These are phyloP conservation scores for Phytophthora idaei DNA, from an alignment of 352 stramenopile species.

Conservation along the genomic window DNA sequence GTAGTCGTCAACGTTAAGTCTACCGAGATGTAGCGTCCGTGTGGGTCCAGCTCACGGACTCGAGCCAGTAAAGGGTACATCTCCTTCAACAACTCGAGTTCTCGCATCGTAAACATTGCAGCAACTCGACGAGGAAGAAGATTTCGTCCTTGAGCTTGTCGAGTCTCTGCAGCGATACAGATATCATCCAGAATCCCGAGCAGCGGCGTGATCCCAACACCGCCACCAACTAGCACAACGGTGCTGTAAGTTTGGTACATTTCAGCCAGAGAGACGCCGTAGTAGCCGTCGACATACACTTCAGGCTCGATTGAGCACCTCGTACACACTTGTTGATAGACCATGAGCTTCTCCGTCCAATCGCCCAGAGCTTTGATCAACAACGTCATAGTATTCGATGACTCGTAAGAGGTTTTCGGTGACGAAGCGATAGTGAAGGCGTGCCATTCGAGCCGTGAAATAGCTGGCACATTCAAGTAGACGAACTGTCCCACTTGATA, in stretches of 20 bases:
- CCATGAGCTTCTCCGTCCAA: constrained; percentile 51
- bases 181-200: constrained; percentile 58
- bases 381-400: constrained; percentile 40
- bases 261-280: constrained; percentile 42
- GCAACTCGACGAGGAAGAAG: constrained; percentile 27
- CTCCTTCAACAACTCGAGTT: constrained; percentile 46
- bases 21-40: constrained; percentile 19
- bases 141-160: constrained; percentile 11
- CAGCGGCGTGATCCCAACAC: constrained; percentile 53
- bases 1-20: constrained; percentile 34
- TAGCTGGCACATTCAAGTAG: constrained; percentile 48
- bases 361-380: constrained; percentile 50
- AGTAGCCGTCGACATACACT: constrained; percentile 62
- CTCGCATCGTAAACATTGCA: constrained; percentile 50
- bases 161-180: constrained; percentile 12
- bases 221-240: constrained; percentile 46
- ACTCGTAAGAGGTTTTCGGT: constrained; percentile 23
- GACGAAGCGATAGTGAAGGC: constrained; percentile 57
- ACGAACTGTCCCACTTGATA: constrained; percentile 50
- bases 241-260: constrained; percentile 46
- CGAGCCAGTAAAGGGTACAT: constrained; percentile 38
- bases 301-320: constrained; percentile 26
- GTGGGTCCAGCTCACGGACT: constrained; percentile 38
- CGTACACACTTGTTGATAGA: constrained; percentile 40
- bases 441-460: constrained; percentile 55